These are phyloP conservation scores for Gossypium sturtianum DNA, from an alignment of 345 rosid genomes.

Conservation along the genomic window DNA sequence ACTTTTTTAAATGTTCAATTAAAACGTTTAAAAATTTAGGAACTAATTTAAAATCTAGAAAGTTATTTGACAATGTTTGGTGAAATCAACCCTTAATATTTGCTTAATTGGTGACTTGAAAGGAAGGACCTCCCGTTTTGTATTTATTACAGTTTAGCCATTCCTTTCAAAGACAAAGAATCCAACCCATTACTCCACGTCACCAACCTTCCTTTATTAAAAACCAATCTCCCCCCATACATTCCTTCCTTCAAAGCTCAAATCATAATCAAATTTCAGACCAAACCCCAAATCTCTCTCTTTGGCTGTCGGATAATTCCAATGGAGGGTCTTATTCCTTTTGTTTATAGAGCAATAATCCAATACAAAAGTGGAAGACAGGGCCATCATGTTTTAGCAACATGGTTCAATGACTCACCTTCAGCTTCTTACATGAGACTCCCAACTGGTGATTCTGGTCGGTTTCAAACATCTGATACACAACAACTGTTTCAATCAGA, in stretches of 20 bases:
- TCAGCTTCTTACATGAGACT: slow-evolving; percentile 72
- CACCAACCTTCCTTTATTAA: slow-evolving; percentile 31
- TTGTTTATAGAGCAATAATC: slow-evolving; percentile 52
- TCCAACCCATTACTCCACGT: slow-evolving; percentile 43
- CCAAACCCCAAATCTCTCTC: neutral
- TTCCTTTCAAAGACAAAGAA: slow-evolving; percentile 27
- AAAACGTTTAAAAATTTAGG: too few species aligned
- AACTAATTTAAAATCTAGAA: too few species aligned
- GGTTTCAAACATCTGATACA: slow-evolving; percentile 47
- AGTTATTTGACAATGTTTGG: too few species aligned
- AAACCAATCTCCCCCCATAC: slow-evolving; percentile 1
- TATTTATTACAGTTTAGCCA: slow-evolving; percentile 18
- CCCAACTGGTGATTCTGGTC: slow-evolving; percentile 63
- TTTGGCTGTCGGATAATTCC: slow-evolving; percentile 14
- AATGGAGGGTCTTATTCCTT: slow-evolving; percentile 88
- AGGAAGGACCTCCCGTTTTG: slow-evolving; percentile 7
- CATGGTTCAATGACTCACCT: slow-evolving; percentile 53
- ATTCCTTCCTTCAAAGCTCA: neutral
- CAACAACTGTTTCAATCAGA: slow-evolving; percentile 40
- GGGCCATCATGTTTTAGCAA: slow-evolving; percentile 19
- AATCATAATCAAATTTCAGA: neutral
- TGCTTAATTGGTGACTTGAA: slow-evolving; percentile 22
- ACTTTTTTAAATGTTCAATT: too few species aligned
- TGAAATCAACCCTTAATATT: too few species aligned
- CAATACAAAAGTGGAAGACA: slow-evolving; percentile 57